phyloP scores from a whole-genome alignment of 2,329 filamentous ascomycete species.

The Claviceps sp. region DNA sequence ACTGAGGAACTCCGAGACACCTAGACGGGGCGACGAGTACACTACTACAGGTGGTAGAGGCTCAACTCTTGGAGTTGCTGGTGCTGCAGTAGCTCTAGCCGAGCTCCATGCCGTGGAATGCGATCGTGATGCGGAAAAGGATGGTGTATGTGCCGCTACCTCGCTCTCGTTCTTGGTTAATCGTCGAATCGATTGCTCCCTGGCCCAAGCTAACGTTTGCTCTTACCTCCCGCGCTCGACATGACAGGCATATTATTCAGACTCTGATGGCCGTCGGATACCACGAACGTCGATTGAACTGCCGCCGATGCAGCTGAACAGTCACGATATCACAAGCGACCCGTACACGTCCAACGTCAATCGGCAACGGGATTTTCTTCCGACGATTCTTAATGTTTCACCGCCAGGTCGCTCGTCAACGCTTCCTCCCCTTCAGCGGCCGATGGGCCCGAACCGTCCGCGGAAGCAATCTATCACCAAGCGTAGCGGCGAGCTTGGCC shows the following conservation, averaged over 20 bases:
- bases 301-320: slow-evolving; percentile 49
- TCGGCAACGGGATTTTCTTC: slow-evolving; percentile 57
- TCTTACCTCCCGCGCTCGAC: not conserved
- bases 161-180: slow-evolving; percentile 13
- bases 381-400: slow-evolving; percentile 69
- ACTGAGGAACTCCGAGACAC: slow-evolving; percentile 52
- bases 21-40: slow-evolving; percentile 57
- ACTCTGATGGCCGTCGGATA: slow-evolving; percentile 51
- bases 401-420: slow-evolving; percentile 81
- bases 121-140: slow-evolving; percentile 65
- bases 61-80: slow-evolving; percentile 43
- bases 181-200: slow-evolving; percentile 9
- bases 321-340: slow-evolving; percentile 57
- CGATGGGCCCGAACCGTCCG: slow-evolving; percentile 56
- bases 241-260: slow-evolving; percentile 52
- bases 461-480: slow-evolving; percentile 81
- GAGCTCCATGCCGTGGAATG: slow-evolving; percentile 68
- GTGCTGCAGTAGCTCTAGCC: slow-evolving; percentile 73
- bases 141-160: slow-evolving; percentile 45
- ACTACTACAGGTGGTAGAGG: slow-evolving; percentile 31
- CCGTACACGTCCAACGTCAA: slow-evolving; percentile 46
- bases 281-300: slow-evolving; percentile 58
- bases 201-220: slow-evolving; percentile 1
- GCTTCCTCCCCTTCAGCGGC: slow-evolving; percentile 67
- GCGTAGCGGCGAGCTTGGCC: slow-evolving; percentile 59